phyloP scores from a whole-genome alignment of 306 rosid genomes.

The Cucumis melo region DNA sequence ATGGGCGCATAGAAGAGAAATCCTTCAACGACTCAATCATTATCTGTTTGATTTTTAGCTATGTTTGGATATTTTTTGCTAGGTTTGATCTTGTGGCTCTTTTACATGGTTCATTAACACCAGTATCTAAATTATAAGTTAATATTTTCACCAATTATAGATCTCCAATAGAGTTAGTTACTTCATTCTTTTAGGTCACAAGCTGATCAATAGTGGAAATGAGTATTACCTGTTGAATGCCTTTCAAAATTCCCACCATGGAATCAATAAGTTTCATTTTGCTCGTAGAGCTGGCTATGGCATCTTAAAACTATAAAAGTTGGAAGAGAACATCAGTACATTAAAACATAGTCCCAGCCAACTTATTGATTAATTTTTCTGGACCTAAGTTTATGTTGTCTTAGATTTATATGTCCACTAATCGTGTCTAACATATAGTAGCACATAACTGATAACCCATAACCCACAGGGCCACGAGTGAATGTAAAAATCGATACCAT shows the following conservation, averaged over 20 bases:
- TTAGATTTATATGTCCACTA: not conserved
- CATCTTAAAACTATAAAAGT: conserved; percentile 68
- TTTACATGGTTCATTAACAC: not conserved
- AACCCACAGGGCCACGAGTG: not conserved
- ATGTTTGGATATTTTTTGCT: not conserved
- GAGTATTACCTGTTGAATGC: conserved; percentile 68
- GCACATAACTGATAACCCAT: not conserved
- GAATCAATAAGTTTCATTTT: conserved; percentile 61
- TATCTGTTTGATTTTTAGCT: not conserved
- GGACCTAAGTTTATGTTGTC: not conserved
- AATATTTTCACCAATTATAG: not conserved
- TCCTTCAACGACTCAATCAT: too few relatives aligned
- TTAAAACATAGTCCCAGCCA: not conserved
- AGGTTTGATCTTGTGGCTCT: not conserved
- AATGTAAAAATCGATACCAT: not conserved
- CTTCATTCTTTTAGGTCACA: not conserved
- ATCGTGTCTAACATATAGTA: not conserved
- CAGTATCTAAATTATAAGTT: not conserved
- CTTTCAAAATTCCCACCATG: conserved; percentile 88
- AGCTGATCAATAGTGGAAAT: not conserved
- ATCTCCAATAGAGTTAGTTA: conserved; percentile 7
- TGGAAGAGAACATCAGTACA: not conserved
- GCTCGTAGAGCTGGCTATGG: conserved; percentile 56
- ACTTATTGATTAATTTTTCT: not conserved
- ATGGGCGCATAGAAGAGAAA: too few relatives aligned